These are phyloP conservation scores for Cichorium intybus DNA, from an alignment of 140 eudicot species.

Conservation along the genomic window DNA sequence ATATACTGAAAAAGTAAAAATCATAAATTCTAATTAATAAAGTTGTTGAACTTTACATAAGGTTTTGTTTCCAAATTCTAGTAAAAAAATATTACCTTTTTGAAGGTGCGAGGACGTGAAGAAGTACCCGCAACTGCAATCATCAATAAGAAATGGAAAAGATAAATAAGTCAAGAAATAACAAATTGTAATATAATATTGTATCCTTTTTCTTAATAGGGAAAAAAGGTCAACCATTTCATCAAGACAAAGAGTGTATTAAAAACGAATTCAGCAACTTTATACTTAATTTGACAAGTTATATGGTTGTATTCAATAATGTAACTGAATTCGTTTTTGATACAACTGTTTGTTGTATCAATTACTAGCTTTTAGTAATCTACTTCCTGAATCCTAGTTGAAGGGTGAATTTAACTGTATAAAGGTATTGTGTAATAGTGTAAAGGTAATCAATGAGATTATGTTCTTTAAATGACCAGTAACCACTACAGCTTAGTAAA, in stretches of 20 bases:
- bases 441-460: not conserved
- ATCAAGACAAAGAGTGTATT: too few species aligned
- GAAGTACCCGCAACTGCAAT: conserved; percentile 62
- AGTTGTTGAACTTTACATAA: not conserved
- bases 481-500: not conserved
- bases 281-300: too few species aligned
- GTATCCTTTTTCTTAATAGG: not conserved
- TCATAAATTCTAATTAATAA: not conserved
- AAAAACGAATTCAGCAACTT: too few species aligned
- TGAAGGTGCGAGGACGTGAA: conserved; percentile 75
- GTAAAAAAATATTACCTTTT: conserved; percentile 31
- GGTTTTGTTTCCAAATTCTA: not conserved
- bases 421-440: not conserved
- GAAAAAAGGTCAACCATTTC: not conserved
- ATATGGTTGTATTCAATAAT: too few species aligned
- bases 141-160: not conserved
- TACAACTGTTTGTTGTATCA: too few species aligned
- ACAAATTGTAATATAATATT: not conserved
- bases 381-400: not conserved
- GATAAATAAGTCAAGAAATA: not conserved
- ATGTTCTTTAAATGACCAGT: not conserved
- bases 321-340: too few species aligned
- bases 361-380: not conserved
- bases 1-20: not conserved
- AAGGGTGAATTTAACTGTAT: not conserved